Percentiles rank a stretch among this genome's conserved stretches.
Evolutionary conservation across 2,329 filamentous ascomycete species (phyloP).

Genomic region (Lachnellula cervina): DNA sequence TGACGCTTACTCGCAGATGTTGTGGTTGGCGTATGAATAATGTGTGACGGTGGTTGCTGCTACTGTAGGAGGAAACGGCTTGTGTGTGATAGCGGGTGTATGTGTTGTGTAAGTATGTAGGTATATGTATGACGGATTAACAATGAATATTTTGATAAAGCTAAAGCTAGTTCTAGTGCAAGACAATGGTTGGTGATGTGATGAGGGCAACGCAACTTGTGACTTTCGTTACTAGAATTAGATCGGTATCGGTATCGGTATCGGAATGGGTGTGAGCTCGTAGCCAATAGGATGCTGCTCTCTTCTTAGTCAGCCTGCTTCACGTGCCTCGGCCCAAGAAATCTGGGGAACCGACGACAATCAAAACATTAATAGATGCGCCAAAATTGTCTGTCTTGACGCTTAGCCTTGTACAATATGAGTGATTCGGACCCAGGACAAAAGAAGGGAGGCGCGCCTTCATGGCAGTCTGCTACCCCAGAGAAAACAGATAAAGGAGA

Average conservation of each 20-base stretch:
- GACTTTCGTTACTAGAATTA: too few species aligned
- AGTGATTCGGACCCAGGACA: constrained; percentile 23
- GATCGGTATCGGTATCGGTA: too few species aligned
- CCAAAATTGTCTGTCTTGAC: neutral
- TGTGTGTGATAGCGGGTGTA: neutral
- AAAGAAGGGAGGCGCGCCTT: constrained; percentile 18
- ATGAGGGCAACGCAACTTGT: too few species aligned
- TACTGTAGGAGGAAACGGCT: neutral
- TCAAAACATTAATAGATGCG: constrained; percentile 5
- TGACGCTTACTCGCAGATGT: constrained; percentile 7
- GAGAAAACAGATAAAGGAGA: constrained; percentile 1
- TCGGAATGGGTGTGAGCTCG: too few species aligned
- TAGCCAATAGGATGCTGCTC: too few species aligned
- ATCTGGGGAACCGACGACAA: constrained; percentile 1
- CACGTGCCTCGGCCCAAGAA: too few species aligned
- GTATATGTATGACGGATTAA: too few species aligned
- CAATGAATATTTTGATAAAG: too few species aligned
- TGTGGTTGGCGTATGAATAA: neutral
- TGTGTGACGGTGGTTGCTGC: neutral
- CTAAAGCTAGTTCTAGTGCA: too few species aligned
- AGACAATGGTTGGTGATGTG: too few species aligned
- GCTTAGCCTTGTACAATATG: constrained; percentile 17
- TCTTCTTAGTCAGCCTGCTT: too few species aligned
- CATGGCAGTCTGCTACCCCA: constrained; percentile 24
- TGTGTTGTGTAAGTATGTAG: too few species aligned